Percentiles rank a stretch among this genome's conserved stretches.
phyloP scores from a whole-genome alignment of 2,329 filamentous ascomycete species.

The Cladosporium sp. region DNA sequence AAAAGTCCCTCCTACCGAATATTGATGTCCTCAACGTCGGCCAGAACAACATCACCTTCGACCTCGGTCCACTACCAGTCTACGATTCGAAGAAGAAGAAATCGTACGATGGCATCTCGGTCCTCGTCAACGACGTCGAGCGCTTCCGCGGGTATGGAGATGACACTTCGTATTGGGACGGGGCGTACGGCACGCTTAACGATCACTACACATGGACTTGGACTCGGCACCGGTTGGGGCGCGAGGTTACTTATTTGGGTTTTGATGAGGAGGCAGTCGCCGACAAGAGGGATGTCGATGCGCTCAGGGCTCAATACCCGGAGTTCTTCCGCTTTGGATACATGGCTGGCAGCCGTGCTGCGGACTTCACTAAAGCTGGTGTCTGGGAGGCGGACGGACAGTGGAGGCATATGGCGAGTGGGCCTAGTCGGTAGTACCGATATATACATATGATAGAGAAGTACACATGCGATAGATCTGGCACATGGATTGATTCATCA shows the following conservation, averaged over 20 bases:
- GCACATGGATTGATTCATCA: neutral
- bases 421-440: conserved; percentile 37
- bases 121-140: conserved; percentile 82
- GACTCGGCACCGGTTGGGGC: conserved; percentile 22
- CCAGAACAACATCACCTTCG: conserved; percentile 59
- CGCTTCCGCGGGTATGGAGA: conserved; percentile 65
- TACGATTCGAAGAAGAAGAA: conserved; percentile 38
- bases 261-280: neutral
- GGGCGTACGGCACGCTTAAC: conserved; percentile 14
- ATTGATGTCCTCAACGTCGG: conserved; percentile 41
- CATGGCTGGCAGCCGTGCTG: conserved; percentile 57
- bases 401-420: conserved; percentile 61
- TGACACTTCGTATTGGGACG: conserved; percentile 43
- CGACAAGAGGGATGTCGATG: conserved; percentile 26
- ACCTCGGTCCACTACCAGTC: conserved; percentile 38
- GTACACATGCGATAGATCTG: too few species aligned
- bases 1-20: conserved; percentile 54
- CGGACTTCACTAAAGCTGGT: conserved; percentile 71
- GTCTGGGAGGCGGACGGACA: conserved; percentile 58
- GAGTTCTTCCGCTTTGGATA: conserved; percentile 77
- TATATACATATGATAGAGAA: too few species aligned
- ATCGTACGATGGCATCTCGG: conserved; percentile 65
- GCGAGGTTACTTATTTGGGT: conserved; percentile 5
- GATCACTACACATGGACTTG: conserved; percentile 30
- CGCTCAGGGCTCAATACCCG: conserved; percentile 33